phyloP scores from a whole-genome alignment of 495 filamentous ascomycete species.

The Aspergillus sclerotiicarbonarius region DNA sequence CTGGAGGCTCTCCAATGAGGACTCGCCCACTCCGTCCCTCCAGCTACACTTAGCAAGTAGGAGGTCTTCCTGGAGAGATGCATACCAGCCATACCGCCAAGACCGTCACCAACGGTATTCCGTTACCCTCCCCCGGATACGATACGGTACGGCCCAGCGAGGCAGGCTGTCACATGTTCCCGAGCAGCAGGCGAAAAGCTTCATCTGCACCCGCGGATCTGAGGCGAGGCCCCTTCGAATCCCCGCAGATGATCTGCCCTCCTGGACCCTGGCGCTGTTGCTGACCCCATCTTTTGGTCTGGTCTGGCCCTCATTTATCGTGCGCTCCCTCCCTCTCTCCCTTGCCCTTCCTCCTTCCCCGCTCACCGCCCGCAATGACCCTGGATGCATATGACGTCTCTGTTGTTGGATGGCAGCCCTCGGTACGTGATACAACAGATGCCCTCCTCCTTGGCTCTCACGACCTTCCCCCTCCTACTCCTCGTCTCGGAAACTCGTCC shows the following conservation, averaged over 20 bases:
- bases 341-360: constrained; percentile 11
- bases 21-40: no score
- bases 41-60: no score
- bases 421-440: constrained; percentile 40
- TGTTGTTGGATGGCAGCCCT: constrained; percentile 66
- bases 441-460: constrained; percentile 7
- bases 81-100: no score
- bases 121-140: neutral
- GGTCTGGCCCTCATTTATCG: constrained; percentile 9
- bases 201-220: constrained; percentile 18
- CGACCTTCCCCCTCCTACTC: constrained; percentile 2
- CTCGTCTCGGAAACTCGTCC: neutral
- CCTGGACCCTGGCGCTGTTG: constrained; percentile 9
- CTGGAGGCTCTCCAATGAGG: no score
- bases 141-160: neutral
- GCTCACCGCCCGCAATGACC: constrained; percentile 32
- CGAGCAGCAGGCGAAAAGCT: constrained; percentile 19
- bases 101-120: no score
- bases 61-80: no score
- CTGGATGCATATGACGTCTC: constrained; percentile 36
- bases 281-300: constrained; percentile 9
- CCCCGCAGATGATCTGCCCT: constrained; percentile 12
- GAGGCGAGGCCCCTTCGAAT: neutral
- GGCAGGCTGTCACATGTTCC: constrained; percentile 22
- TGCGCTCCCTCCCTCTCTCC: constrained; percentile 6